Conservation (phyloP, 2,329 filamentous ascomycete genomes). For the Colletotrichum limetticola region DNA sequence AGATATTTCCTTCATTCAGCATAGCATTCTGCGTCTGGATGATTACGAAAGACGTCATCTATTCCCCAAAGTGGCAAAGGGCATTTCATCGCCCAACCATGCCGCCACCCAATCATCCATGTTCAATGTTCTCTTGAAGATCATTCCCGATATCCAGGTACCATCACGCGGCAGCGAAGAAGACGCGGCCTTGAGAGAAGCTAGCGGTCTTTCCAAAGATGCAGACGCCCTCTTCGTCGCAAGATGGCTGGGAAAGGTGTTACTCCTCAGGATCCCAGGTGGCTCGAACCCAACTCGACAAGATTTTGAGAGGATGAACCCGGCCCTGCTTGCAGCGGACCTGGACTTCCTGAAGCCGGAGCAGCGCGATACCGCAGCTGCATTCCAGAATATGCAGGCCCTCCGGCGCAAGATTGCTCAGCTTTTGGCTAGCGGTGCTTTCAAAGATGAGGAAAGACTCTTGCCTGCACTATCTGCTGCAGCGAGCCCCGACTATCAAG, state of each 20-base stretch:
- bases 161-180: conserved; percentile 83
- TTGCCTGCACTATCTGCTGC: conserved; percentile 86
- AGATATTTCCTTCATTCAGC: conserved; percentile 89
- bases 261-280: conserved; percentile 65
- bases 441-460: conserved; percentile 85
- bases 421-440: conserved; percentile 86
- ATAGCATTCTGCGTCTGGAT: conserved; percentile 70
- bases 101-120: conserved; percentile 63
- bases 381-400: conserved; percentile 53
- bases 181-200: conserved; percentile 73
- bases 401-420: conserved; percentile 69
- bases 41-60: conserved; percentile 74
- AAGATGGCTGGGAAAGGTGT: conserved; percentile 78
- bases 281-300: conserved; percentile 38
- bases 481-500: conserved; percentile 82
- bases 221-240: conserved; percentile 81
- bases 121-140: conserved; percentile 84
- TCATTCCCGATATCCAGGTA: conserved; percentile 77
- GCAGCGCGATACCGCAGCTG: conserved; percentile 51
- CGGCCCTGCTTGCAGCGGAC: conserved; percentile 73
- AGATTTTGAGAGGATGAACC: conserved; percentile 38
- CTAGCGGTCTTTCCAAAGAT: conserved; percentile 72
- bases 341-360: conserved; percentile 75
- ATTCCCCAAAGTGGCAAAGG: conserved; percentile 75
- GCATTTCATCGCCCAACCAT: conserved; percentile 62